A percentile compares a stretch with the other conserved stretches of the same genome.
Conservation (phyloP, 345 rosid genomes). For the Capsella bursapastoris region DNA sequence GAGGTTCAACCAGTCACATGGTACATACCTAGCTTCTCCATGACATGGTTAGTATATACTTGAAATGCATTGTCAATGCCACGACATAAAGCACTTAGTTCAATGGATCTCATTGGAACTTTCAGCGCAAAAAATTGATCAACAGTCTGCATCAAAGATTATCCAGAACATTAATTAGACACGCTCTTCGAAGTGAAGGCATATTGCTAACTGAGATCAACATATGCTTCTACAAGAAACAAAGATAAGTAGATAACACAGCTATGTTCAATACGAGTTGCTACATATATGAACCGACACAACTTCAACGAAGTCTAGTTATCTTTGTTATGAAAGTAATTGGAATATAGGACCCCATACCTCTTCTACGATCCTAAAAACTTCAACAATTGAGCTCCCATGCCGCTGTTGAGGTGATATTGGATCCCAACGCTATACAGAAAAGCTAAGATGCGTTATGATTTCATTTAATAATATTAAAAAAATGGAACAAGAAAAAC, state of each 20-base stretch:
- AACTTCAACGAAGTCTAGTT: slow-evolving; percentile 18
- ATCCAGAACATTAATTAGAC: slow-evolving; percentile 21
- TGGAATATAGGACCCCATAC: slow-evolving; percentile 45
- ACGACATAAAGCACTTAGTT: slow-evolving; percentile 72
- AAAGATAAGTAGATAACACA: slow-evolving; percentile 4
- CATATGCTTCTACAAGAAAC: background rate
- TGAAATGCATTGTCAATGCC: slow-evolving; percentile 96
- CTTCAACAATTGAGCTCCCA: slow-evolving; percentile 96
- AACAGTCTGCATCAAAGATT: slow-evolving; percentile 76
- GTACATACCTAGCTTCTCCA: slow-evolving; percentile 74
- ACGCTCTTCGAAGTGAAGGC: background rate
- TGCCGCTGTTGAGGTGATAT: slow-evolving; percentile 94
- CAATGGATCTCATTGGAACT: slow-evolving; percentile 89
- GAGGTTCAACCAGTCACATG: slow-evolving; percentile 31
- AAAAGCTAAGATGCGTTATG: slow-evolving; percentile 24
- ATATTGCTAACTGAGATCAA: slow-evolving; percentile 12
- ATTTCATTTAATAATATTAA: background rate
- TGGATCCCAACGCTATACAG: slow-evolving; percentile 83
- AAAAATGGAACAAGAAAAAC: background rate
- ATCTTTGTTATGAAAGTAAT: background rate
- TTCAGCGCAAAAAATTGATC: slow-evolving; percentile 89
- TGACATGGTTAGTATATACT: slow-evolving; percentile 79
- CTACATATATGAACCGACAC: background rate
- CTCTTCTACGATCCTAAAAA: slow-evolving; percentile 98
- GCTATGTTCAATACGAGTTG: slow-evolving; percentile 3